Evolutionary conservation across 495 filamentous ascomycete genomes (phyloP), one percentile per base, ranked within the genome.

Genomic region (Penicillium verhagenii): DNA sequence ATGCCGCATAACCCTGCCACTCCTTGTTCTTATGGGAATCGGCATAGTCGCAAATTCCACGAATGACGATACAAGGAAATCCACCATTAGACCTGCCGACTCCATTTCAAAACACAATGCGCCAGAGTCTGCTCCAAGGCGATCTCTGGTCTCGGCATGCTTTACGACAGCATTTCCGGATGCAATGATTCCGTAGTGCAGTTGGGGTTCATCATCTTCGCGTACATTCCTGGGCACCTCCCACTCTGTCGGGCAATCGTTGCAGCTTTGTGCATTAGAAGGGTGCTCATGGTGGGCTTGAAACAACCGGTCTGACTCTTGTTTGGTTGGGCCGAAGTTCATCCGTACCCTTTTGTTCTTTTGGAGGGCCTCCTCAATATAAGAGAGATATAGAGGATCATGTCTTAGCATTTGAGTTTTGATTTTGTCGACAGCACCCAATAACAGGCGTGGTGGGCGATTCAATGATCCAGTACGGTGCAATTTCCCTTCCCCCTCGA

Each of bases 401-500:
- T 59, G 50, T 10, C 28, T 60, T 18, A 55, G 35, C 24, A 60
- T 28, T n/a, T 47, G 38, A 31, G 69, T 63, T 42, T 54, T 56
- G 51, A 74, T 54, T 13, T 19, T 53, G 28, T 28, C 33, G 19
- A 70, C 53, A 16, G 67, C 67, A 19, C 50, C 60, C 45, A 65
- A 58, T 26, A 70, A 31, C n/a, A 53, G 26, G 19, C 35, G 50
- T 1, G 68, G 64, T 20, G 66, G 70, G 37, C 60, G 62, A 52
- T 71, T 68, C 26, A 71, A 38, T 9, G 55, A 60, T 0, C 67
- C 68, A 24, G 59, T 70, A 20, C 59, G 65, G 40, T 77, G 72
- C 16, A 80, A 63, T 60, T 77, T 75, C 29, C 76, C 77, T 26
- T n/a, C 31, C 28, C 19, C 28, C 25, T 26, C n/a, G 23, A 54